Evolutionary conservation across 306 rosid species (phyloP).

Genomic region (Sicyos baderoa): DNA sequence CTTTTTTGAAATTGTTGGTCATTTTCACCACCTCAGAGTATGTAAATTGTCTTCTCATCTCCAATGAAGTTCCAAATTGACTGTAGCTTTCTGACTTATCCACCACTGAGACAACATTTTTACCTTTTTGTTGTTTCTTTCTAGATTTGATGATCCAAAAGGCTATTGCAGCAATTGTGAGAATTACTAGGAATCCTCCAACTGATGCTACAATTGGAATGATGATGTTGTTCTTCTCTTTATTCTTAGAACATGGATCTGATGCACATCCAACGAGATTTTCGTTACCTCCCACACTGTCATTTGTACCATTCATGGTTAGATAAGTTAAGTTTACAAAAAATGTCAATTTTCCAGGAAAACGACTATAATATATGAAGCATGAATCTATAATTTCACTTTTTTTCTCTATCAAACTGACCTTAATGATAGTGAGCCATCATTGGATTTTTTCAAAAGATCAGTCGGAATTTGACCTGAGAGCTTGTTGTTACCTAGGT

Average conservation of each 20-base stretch:
- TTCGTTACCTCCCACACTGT: conserved; percentile 32
- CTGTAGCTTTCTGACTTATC: conserved; percentile 5
- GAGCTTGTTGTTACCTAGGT: conserved; percentile 36
- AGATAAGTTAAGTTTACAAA: neutral
- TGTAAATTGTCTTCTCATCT: conserved; percentile 31
- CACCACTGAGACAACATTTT: neutral
- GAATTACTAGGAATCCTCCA: conserved; percentile 6
- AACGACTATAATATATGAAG: conserved; percentile 3
- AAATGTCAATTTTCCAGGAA: neutral
- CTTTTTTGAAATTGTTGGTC: conserved; percentile 33
- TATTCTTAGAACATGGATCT: conserved; percentile 30
- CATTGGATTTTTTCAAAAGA: conserved; percentile 27
- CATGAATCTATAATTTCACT: neutral
- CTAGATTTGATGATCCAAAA: conserved; percentile 15
- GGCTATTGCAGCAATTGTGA: neutral
- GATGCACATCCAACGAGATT: conserved; percentile 25
- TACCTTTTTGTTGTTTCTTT: conserved; percentile 10
- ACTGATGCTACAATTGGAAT: conserved; percentile 16
- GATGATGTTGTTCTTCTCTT: conserved; percentile 12
- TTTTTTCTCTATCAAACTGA: conserved; percentile 11
- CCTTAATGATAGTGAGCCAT: conserved; percentile 36
- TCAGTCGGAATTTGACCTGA: conserved; percentile 30
- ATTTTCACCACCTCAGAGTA: conserved; percentile 32
- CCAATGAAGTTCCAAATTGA: conserved; percentile 14
- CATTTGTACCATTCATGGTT: neutral